A percentile compares a stretch with the other conserved stretches of the same genome.
phyloP scores from a whole-genome alignment of 2,329 filamentous ascomycete genomes.

The Graphium sp. region DNA sequence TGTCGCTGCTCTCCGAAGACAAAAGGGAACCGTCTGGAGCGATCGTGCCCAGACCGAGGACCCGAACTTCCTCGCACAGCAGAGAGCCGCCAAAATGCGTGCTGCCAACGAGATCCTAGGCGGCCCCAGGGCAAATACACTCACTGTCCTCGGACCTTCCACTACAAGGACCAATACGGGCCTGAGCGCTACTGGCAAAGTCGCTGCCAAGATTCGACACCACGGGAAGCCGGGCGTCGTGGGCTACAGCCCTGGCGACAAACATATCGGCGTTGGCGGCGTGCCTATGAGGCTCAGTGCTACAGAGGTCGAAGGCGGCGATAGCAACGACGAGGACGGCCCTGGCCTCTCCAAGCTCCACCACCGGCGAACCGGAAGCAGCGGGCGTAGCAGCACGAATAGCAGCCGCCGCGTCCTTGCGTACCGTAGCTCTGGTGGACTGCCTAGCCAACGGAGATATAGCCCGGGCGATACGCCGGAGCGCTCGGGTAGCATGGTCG shows the following conservation, averaged over 20 bases:
- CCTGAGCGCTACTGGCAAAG: slow-evolving; percentile 43
- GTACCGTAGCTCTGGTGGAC: slow-evolving; percentile 33
- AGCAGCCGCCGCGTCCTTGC: slow-evolving; percentile 30
- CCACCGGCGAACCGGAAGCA: slow-evolving; percentile 59
- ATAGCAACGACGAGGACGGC: slow-evolving; percentile 58
- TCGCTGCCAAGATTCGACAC: slow-evolving; percentile 76
- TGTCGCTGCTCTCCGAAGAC: slow-evolving; percentile 86
- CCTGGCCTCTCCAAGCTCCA: slow-evolving; percentile 25
- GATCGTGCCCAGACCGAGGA: slow-evolving; percentile 89
- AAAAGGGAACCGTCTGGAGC: slow-evolving; percentile 98
- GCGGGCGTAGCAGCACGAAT: slow-evolving; percentile 52
- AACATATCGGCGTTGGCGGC: slow-evolving; percentile 58
- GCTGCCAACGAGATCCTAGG: slow-evolving; percentile 73
- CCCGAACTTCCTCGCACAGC: slow-evolving; percentile 64
- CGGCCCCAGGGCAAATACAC: slow-evolving; percentile 24
- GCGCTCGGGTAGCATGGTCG: slow-evolving; percentile 32
- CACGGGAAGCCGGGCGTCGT: slow-evolving; percentile 66
- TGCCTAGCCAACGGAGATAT: slow-evolving; percentile 23
- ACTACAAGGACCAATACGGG: slow-evolving; percentile 44
- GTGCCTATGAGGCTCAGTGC: slow-evolving; percentile 86
- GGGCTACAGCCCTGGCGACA: slow-evolving; percentile 61
- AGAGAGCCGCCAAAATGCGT: slow-evolving; percentile 72
- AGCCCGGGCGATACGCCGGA: slow-evolving; percentile 41
- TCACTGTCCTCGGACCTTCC: slow-evolving; percentile 10
- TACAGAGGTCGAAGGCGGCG: slow-evolving; percentile 84